phyloP scores from a whole-genome alignment of 2,329 filamentous ascomycete genomes.

The Talaromyces atroroseus region DNA sequence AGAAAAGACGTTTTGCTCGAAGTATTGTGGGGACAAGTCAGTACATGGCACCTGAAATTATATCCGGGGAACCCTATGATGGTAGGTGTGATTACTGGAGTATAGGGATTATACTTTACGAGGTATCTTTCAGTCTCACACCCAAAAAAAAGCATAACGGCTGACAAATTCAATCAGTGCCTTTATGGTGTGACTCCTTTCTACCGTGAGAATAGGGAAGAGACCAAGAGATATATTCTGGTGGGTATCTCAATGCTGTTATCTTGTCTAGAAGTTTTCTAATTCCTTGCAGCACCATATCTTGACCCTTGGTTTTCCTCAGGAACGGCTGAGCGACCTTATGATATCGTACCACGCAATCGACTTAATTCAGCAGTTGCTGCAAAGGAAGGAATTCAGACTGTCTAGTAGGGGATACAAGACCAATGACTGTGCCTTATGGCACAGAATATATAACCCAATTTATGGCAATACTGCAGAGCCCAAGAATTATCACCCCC shows the following conservation, averaged over 20 bases:
- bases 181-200: conserved; percentile 91
- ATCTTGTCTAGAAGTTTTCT: background rate
- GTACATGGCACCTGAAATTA: conserved; percentile 96
- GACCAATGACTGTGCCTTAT: conserved; percentile 51
- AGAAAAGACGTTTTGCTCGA: conserved; percentile 67
- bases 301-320: conserved; percentile 65
- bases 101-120: conserved; percentile 86
- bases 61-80: conserved; percentile 76
- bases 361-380: conserved; percentile 66
- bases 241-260: conserved; percentile 41
- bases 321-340: conserved; percentile 46
- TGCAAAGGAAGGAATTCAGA: conserved; percentile 68
- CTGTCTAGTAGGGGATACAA: conserved; percentile 72
- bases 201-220: conserved; percentile 69
- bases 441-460: conserved; percentile 24
- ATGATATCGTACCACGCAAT: conserved; percentile 65
- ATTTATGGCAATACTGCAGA: conserved; percentile 15
- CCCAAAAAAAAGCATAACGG: background rate
- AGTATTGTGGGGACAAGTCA: conserved; percentile 94
- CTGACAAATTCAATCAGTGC: conserved; percentile 48
- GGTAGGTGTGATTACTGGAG: conserved; percentile 97
- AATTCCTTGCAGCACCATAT: conserved; percentile 58
- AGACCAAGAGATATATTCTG: conserved; percentile 81
- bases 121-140: conserved; percentile 43
- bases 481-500: conserved; percentile 34